Evolutionary conservation across 2,329 filamentous ascomycete species (phyloP), one percentile per base, ranked within the genome.

Genomic region (Fusarium zealandicum): DNA sequence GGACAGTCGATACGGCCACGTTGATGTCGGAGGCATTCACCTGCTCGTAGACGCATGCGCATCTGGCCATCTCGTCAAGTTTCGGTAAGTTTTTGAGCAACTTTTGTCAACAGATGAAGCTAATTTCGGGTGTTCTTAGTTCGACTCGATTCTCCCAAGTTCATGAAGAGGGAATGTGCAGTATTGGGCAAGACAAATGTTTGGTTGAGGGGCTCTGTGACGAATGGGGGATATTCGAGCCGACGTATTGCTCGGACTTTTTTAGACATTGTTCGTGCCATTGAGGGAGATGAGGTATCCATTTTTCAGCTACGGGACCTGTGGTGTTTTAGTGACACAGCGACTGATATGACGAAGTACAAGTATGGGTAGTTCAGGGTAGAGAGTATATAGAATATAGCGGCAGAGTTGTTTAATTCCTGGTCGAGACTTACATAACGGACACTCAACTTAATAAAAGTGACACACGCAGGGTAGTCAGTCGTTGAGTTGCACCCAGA

Each of bases 101-200:
- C 12, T 32, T 9, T 22, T 17, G 3, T 13, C 12, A 1, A 10
- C 11, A 31, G 3, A 14, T 14, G 1, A n/a, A n/a, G 47, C 51
- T 62, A 38, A 62, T 17, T 30, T 9, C 16, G n/a, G n/a, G 12
- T n/a, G 13, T 22, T 12, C 36, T 27, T 12, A 63, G 59, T 13
- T 63, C 59, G 22, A 63, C 59, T 16, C 47, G 41, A 5, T 63
- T 63, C n/a, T 63, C 59, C 0, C 16, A 60, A 3, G 40, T 37
- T 17, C 56, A 63, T 33, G 59, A 63, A 25, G 42, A 22, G 63
- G 31, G 22, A 35, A 3, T 25, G 51, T 16, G 51, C 39, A 7
- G 17, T 36, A 5, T 25, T 31, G n/a, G 18, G 47, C 22, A 25
- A 25, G 33, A 43, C 9, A 11, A 17, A 13, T 36, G 33, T 37